Evolutionary conservation across 2,329 filamentous ascomycete genomes (phyloP), one percentile per base, ranked within the genome.

Genomic region (Fusarium pininemorale): DNA sequence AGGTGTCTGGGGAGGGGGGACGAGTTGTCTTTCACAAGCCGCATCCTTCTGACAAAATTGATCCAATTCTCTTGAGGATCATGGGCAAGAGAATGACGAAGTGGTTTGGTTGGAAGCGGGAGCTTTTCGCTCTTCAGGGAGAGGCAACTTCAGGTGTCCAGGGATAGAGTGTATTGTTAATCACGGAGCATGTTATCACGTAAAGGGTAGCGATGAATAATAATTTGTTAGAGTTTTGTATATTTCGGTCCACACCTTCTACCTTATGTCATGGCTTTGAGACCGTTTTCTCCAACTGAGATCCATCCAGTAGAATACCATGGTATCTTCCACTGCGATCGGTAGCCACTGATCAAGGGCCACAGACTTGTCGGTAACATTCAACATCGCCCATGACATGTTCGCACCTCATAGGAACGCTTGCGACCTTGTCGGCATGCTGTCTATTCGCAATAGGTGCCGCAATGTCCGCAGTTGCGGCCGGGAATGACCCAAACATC

Each of bases 61-160:
- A 35, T 6, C n/a, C n/a, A 0, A 0, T 35, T 14, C 22, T 51
- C 0, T 20, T 35, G 3, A 2, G 48, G 0, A 51, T 35, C 0
- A 51, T 51, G 30, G 48, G 48, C 2, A 24, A 35, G 30, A 24
- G 48, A 15, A 35, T 51, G 48, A 1, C 48, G 3, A 51, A 35
- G 30, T 35, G 48, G 30, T 51, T 51, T 20, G 30, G 30, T 10
- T 35, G 48, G 48, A 35, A 3, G 16, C 30, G 30, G 6, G 30
- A 51, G n/a, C 30, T 51, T 35, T 51, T 51, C 7, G 16, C 16
- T 4, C 4, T 35, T 16, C 3, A 16, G 2, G 4, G 5, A 28
- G 28, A 2, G 28, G 10, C 14, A 9, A 30, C 14, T 0, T 18
- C 3, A 5, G 22, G 11, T 50, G 11, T 18, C 1, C 3, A 50